These are phyloP conservation scores for Wickerhamia fluorescens DNA, from an alignment of 805 yeast species.

Conservation along the genomic window DNA sequence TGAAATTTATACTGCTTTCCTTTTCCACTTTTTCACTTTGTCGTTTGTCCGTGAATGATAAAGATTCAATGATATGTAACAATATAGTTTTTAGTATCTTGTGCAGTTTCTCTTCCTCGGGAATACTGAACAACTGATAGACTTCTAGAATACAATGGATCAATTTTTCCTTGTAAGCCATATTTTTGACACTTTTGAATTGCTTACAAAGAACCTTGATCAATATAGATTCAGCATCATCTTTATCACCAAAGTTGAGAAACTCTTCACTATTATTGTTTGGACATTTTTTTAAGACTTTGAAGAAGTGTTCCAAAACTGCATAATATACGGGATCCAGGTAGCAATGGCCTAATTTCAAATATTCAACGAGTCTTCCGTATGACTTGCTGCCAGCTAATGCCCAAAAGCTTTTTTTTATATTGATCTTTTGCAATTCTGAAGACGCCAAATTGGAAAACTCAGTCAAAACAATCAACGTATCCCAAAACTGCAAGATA, in stretches of 20 bases:
- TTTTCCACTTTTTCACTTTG: too few relatives aligned
- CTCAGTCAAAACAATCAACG: conserved; percentile 35
- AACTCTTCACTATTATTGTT: conserved; percentile 13
- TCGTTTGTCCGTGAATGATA: too few relatives aligned
- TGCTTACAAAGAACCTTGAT: conserved; percentile 12
- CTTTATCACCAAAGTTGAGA: conserved; percentile 11
- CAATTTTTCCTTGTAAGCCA: conserved; percentile 13
- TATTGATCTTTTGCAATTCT: conserved; percentile 8
- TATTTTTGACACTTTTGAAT: conserved; percentile 8
- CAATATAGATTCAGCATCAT: conserved; percentile 14
- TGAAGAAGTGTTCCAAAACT: too few relatives aligned
- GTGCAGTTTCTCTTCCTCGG: too few relatives aligned
- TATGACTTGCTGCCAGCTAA: conserved; percentile 36
- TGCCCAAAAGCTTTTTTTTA: conserved; percentile 48
- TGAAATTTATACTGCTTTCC: too few relatives aligned
- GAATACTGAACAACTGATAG: too few relatives aligned
- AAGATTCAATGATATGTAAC: too few relatives aligned
- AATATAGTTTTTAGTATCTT: too few relatives aligned
- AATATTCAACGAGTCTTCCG: conserved; percentile 37
- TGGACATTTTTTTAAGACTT: neutral
- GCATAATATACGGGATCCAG: conserved; percentile 49
- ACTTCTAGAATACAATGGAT: conserved; percentile 14
- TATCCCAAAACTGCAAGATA: conserved; percentile 42
- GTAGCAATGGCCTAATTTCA: conserved; percentile 47
- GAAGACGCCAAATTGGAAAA: conserved; percentile 10